phyloP scores from a whole-genome alignment of 2,329 filamentous ascomycete species.

The Colletotrichum tabaci region DNA sequence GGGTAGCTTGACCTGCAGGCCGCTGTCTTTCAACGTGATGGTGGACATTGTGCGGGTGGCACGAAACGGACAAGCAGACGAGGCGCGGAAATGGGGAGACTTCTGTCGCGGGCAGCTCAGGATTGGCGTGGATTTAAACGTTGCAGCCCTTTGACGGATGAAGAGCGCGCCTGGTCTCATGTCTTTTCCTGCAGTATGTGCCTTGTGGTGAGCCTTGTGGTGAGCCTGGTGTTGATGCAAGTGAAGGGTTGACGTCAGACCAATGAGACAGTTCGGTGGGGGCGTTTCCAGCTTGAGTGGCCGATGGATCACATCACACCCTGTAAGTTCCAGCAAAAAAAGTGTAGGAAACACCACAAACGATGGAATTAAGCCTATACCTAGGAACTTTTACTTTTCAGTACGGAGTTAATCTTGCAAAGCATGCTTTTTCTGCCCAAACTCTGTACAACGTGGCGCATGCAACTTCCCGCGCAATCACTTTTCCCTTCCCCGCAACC shows the following conservation, averaged over 20 bases:
- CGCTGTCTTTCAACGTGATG: conserved; percentile 55
- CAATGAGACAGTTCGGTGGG: conserved; percentile 9
- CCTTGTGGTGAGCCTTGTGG: background rate
- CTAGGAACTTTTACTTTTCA: background rate
- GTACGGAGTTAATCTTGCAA: background rate
- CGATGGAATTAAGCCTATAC: no score
- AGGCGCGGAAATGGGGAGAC: background rate
- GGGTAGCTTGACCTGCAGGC: conserved; percentile 60
- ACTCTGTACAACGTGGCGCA: conserved; percentile 14
- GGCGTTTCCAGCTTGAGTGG: background rate
- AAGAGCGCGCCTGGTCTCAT: background rate
- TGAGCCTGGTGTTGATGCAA: conserved; percentile 13
- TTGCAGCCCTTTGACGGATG: background rate
- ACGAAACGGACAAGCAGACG: accelerated
- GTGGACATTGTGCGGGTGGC: conserved; percentile 53
- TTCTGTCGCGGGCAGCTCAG: background rate
- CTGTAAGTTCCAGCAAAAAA: background rate
- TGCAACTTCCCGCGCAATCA: background rate
- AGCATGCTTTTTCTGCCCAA: conserved; percentile 11
- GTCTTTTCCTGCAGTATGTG: background rate
- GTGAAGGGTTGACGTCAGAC: conserved; percentile 32
- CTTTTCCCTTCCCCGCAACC: background rate
- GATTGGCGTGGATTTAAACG: no score
- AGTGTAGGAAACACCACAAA: background rate
- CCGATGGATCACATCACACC: background rate